Percentiles rank a stretch among this genome's conserved stretches.
These are phyloP conservation scores for Russula emetica DNA, from an alignment of 768 basidiomycete species.

Conservation along the genomic window DNA sequence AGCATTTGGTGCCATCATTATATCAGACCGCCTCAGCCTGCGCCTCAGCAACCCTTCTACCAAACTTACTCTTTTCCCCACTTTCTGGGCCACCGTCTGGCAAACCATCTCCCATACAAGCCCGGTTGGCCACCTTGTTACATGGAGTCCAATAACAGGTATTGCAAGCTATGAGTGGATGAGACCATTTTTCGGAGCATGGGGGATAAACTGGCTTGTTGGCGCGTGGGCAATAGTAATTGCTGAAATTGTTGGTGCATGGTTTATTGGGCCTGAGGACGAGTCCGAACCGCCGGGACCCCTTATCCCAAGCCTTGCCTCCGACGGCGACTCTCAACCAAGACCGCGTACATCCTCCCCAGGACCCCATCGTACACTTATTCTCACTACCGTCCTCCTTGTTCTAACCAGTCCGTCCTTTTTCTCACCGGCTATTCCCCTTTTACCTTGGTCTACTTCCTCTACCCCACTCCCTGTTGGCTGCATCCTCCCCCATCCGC, in stretches of 20 bases:
- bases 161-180: constrained; percentile 61
- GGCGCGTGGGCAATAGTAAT: constrained; percentile 72
- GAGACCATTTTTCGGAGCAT: constrained; percentile 51
- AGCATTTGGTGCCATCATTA: constrained; percentile 36
- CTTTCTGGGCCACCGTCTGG: constrained; percentile 66
- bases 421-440: constrained; percentile 40
- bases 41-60: constrained; percentile 38
- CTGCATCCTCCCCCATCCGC: constrained; percentile 58
- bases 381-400: constrained; percentile 42
- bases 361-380: constrained; percentile 31
- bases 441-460: constrained; percentile 35
- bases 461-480: constrained; percentile 60
- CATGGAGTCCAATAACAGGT: constrained; percentile 62
- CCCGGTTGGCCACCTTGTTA: constrained; percentile 65
- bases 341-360: neutral
- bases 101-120: constrained; percentile 48
- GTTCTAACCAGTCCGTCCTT: constrained; percentile 56
- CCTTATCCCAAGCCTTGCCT: constrained; percentile 7
- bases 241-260: constrained; percentile 49
- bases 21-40: constrained; percentile 38
- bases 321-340: constrained; percentile 21
- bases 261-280: constrained; percentile 50
- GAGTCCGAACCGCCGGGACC: constrained; percentile 42
- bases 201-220: constrained; percentile 65
- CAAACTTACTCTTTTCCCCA: constrained; percentile 58